phyloP scores from a whole-genome alignment of 306 rosid genomes.

The Cicer judaicum region DNA sequence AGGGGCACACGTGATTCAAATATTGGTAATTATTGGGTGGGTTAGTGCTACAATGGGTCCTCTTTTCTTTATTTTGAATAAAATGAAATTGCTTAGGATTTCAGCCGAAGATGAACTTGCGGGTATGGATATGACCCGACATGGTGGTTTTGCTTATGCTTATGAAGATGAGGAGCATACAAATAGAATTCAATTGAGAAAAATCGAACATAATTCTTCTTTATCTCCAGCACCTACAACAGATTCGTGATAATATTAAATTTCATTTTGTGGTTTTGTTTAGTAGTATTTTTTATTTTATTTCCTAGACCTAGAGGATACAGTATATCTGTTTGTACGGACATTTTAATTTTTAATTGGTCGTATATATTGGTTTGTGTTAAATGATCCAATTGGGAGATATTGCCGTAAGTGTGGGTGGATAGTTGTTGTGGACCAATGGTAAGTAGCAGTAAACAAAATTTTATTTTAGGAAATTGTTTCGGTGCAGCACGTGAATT shows the following conservation, averaged over 20 bases:
- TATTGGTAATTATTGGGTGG: conserved; percentile 75
- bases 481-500: background rate
- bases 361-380: background rate
- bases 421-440: conserved; percentile 1
- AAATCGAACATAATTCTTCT: conserved; percentile 49
- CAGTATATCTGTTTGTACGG: background rate
- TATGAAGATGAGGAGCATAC: conserved; percentile 52
- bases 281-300: background rate
- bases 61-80: conserved; percentile 61
- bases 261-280: background rate
- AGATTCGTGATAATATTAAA: conserved; percentile 1
- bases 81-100: conserved; percentile 69
- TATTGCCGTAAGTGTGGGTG: background rate
- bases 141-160: conserved; percentile 87
- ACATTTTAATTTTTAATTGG: conserved; percentile 12
- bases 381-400: background rate
- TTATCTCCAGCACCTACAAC: conserved; percentile 44
- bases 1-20: conserved; percentile 77
- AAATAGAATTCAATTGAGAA: conserved; percentile 52
- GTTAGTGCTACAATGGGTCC: conserved; percentile 97
- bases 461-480: background rate
- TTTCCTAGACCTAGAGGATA: background rate
- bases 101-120: conserved; percentile 79
- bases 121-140: conserved; percentile 97
- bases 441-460: background rate